Conservation (phyloP, 345 rosid genomes). For the Aethionema arabicum region DNA sequence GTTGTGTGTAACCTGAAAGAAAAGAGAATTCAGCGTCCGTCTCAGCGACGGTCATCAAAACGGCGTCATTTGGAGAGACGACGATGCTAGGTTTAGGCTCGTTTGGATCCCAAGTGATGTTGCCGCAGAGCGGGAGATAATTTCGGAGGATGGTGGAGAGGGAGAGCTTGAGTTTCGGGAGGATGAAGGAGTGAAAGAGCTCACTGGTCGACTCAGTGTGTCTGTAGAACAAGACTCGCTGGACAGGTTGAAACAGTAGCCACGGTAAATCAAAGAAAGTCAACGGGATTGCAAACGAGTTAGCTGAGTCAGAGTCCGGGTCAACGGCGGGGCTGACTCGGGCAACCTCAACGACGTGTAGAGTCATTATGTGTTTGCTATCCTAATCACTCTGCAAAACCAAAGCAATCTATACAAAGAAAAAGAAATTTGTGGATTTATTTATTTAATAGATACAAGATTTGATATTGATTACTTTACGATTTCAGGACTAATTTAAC, state of each 20-base stretch:
- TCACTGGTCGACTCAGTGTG: conserved; percentile 24
- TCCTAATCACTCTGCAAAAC: too few relatives aligned
- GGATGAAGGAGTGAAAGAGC: conserved; percentile 28
- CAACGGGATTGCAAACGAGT: conserved; percentile 29
- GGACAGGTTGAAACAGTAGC: conserved; percentile 30
- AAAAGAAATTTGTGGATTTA: too few relatives aligned
- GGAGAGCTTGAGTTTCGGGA: conserved; percentile 41
- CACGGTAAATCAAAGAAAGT: conserved; percentile 33
- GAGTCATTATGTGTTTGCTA: not conserved
- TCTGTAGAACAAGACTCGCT: conserved; percentile 35
- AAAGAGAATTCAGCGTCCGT: conserved; percentile 24
- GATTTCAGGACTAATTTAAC: too few relatives aligned
- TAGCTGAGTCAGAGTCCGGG: conserved; percentile 13
- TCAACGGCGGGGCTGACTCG: conserved; percentile 21
- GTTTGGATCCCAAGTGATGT: conserved; percentile 23
- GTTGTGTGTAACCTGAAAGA: conserved; percentile 17
- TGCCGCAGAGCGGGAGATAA: conserved; percentile 41
- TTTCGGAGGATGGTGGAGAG: conserved; percentile 35
- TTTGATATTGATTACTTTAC: too few relatives aligned
- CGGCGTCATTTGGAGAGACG: conserved; percentile 28
- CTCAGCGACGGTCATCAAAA: conserved; percentile 32
- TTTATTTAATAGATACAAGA: too few relatives aligned
- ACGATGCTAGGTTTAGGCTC: conserved; percentile 28
- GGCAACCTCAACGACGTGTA: conserved; percentile 3
- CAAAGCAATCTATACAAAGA: too few relatives aligned